Percentiles rank a stretch among this genome's conserved stretches.
These are phyloP conservation scores for Trematosphaeria pertusa DNA, from an alignment of 2,329 filamentous ascomycete species.

Conservation along the genomic window DNA sequence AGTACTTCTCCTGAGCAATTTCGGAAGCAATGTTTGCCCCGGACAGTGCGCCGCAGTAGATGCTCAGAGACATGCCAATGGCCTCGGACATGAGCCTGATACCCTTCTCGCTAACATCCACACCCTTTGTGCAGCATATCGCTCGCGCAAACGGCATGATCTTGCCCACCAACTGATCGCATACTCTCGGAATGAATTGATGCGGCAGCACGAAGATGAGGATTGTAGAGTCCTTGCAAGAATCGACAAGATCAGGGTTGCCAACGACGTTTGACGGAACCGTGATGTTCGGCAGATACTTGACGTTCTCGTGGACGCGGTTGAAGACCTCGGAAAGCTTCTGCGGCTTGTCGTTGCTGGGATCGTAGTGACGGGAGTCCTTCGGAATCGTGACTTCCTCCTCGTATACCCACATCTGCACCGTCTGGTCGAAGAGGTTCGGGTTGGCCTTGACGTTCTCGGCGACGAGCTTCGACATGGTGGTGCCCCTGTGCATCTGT, in stretches of 20 bases:
- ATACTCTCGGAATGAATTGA: constrained; percentile 90
- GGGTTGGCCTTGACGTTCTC: constrained; percentile 84
- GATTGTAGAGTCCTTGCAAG: constrained; percentile 84
- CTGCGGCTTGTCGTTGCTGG: constrained; percentile 68
- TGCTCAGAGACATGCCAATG: constrained; percentile 88
- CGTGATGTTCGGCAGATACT: constrained; percentile 89
- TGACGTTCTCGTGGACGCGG: constrained; percentile 91
- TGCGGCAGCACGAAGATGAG: constrained; percentile 97
- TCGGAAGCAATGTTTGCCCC: constrained; percentile 97
- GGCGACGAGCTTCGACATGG: constrained; percentile 95
- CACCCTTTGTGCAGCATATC: constrained; percentile 97
- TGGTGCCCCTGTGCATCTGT: constrained; percentile 75
- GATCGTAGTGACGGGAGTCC: constrained; percentile 75
- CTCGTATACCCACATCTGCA: constrained; percentile 99
- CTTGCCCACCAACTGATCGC: constrained; percentile 82
- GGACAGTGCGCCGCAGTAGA: constrained; percentile 95
- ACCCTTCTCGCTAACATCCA: constrained; percentile 86
- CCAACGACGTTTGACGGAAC: constrained; percentile 85
- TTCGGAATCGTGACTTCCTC: constrained; percentile 80
- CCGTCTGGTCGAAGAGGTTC: constrained; percentile 82
- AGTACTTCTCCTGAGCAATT: constrained; percentile 95
- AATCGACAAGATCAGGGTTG: constrained; percentile 79
- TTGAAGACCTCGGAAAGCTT: constrained; percentile 95
- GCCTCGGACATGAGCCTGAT: constrained; percentile 92
- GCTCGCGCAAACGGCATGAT: constrained; percentile 91